Conservation (phyloP, 768 basidiomycete genomes). For the Neoboletus subvelutipes region DNA sequence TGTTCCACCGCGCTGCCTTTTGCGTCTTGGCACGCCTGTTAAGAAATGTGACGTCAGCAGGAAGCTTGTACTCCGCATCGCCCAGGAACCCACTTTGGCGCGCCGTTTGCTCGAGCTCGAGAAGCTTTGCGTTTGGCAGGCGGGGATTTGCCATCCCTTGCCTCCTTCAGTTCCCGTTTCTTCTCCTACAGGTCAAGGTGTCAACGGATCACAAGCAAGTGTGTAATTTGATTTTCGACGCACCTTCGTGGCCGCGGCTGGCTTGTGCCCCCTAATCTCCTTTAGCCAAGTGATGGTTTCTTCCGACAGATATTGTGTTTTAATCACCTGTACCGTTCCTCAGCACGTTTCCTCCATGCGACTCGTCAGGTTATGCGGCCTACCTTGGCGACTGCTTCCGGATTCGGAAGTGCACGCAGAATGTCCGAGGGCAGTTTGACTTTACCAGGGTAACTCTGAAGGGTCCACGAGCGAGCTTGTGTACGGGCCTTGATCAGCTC, state of each 20-base stretch:
- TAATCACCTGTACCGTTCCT: slow-evolving; percentile 51
- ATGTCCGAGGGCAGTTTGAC: slow-evolving; percentile 81
- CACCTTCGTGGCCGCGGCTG: slow-evolving; percentile 30
- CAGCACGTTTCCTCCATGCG: background rate
- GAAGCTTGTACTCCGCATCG: background rate
- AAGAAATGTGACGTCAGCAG: slow-evolving; percentile 8
- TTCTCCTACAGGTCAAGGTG: slow-evolving; percentile 34
- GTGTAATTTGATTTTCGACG: slow-evolving; percentile 7
- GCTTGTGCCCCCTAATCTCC: slow-evolving; percentile 43
- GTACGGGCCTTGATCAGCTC: slow-evolving; percentile 75
- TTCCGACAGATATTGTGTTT: slow-evolving; percentile 66
- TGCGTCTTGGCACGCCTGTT: slow-evolving; percentile 30
- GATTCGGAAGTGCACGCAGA: slow-evolving; percentile 63
- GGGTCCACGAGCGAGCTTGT: slow-evolving; percentile 64
- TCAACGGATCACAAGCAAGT: slow-evolving; percentile 5
- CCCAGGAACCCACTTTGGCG: slow-evolving; percentile 22
- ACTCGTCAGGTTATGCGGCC: background rate
- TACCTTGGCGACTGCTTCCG: slow-evolving; percentile 67
- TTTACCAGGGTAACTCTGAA: slow-evolving; percentile 79
- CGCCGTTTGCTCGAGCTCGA: slow-evolving; percentile 29
- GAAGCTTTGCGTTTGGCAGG: slow-evolving; percentile 55
- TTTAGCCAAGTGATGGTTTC: slow-evolving; percentile 57
- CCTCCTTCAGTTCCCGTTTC: slow-evolving; percentile 37
- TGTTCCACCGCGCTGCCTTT: slow-evolving; percentile 31
- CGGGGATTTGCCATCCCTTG: slow-evolving; percentile 51